A percentile compares a stretch with the other conserved stretches of the same genome.
Conservation (phyloP, 139 green algal species). For the Micractinium conductrix region DNA sequence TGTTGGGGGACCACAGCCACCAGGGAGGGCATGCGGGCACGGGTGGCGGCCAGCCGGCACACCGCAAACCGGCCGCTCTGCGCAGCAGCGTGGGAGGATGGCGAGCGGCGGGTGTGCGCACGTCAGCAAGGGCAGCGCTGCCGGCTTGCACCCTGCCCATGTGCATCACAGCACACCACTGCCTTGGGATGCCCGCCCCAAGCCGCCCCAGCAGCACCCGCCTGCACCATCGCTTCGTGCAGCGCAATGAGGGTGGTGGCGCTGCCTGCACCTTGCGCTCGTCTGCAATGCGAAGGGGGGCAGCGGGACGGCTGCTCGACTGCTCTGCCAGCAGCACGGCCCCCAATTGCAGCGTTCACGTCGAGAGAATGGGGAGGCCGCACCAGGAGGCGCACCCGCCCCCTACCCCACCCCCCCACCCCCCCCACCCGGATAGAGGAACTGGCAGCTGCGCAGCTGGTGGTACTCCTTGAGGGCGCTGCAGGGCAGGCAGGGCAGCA, state of each 20-base stretch:
- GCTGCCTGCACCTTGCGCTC: constrained; percentile 58
- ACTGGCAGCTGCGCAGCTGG: constrained; percentile 55
- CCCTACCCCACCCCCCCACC: not conserved
- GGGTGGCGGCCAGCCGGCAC: constrained; percentile 49
- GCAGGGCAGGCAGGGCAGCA: no score
- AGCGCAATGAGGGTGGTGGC: constrained; percentile 67
- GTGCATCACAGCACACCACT: no score
- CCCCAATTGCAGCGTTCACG: not conserved
- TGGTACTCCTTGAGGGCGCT: constrained; percentile 60
- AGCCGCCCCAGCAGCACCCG: not conserved
- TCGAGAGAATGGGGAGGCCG: no score
- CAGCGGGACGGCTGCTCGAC: not conserved
- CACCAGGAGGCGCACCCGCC: not conserved
- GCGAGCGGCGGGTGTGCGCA: not conserved
- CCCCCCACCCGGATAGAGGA: constrained; percentile 67
- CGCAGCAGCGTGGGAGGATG: not conserved
- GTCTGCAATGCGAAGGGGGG: constrained; percentile 27
- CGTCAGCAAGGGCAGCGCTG: not conserved
- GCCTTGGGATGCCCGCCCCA: not conserved
- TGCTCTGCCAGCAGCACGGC: not conserved
- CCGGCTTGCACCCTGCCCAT: not conserved
- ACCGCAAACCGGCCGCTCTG: constrained; percentile 32
- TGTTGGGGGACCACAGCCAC: constrained; percentile 67
- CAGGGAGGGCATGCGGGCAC: constrained; percentile 39
- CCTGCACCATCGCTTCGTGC: constrained; percentile 41